Conservation (phyloP, 78 protist genomes). For the Dictyostelium brefeldianum region DNA sequence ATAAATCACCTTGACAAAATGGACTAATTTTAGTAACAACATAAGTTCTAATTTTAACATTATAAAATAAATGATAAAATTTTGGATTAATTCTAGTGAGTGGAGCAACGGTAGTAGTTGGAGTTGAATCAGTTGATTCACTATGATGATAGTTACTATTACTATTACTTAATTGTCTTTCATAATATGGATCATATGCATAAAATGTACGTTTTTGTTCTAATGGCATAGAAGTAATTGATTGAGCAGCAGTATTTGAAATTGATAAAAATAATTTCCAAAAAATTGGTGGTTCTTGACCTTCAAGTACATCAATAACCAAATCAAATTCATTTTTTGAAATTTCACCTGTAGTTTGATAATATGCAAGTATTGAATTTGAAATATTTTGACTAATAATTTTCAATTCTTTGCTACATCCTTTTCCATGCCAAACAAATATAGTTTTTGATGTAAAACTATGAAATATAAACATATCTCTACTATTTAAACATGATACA, state of each 20-base stretch:
- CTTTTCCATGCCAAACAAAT: conserved; percentile 59
- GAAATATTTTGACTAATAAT: background rate
- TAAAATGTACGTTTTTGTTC: conserved; percentile 29
- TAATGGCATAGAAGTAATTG: conserved; percentile 1
- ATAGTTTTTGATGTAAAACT: conserved; percentile 18
- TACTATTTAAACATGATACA: conserved; percentile 45
- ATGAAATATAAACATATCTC: conserved; percentile 65
- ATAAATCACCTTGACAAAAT: conserved; percentile 65
- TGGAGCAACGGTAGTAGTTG: too few species aligned
- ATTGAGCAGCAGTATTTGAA: conserved; percentile 20
- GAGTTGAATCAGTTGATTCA: background rate
- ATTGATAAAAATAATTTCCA: conserved; percentile 53
- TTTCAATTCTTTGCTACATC: conserved; percentile 6
- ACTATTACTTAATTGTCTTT: background rate
- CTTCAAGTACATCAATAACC: conserved; percentile 31
- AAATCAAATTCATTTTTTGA: conserved; percentile 16
- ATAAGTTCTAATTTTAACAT: conserved; percentile 11
- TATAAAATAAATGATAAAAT: conserved; percentile 49
- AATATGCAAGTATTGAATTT: conserved; percentile 2
- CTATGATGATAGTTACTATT: background rate
- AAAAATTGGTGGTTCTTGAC: conserved; percentile 47
- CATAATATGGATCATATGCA: conserved; percentile 17
- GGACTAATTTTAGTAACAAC: conserved; percentile 42
- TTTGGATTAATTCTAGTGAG: background rate
- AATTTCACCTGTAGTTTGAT: conserved; percentile 12